Base-by-base conservation (phyloP, 768 basidiomycete species). In the Pleurotus djamor region DNA sequence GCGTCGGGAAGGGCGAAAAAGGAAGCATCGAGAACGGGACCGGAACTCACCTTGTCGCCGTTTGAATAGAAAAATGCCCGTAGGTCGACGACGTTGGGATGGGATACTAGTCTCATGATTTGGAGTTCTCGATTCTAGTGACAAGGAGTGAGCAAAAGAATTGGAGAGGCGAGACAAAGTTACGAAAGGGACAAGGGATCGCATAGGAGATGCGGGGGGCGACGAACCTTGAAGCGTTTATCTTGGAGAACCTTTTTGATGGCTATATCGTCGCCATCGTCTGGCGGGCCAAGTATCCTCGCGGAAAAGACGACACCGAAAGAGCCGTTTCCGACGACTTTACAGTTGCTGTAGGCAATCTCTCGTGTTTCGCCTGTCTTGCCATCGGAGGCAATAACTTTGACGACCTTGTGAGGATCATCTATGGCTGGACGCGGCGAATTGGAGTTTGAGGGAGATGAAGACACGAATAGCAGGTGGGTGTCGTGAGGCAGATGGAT, bases 221-320 rank as follows among this genome's bases (percentile, higher is more conserved):
- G 36, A 57, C 83, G 63, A 62, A 96, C 96, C 93, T 99, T 99
- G 91, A 99, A 99, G 66, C 97, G 87, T 83, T 99, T 99, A 80
- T 99, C 97, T 82, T 99, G 97, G 62, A 99, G 77, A 52, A 99
- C 97, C 82, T 98, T 98, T 92, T 99, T 99, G 84, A 99, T 99
- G 52, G 97, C 97, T 69, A 99, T 97, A 66, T 98, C 94, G 60
- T 91, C 90, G 16, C 78, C 79, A 36, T 83, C 84, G 68, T 85
- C 84, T 47, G 81, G 76, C 6, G 81, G 80, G 12, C 80, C 80
- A 52, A 95, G 79, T 58, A 98, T 86, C 75, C 87, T 94, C 60
- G 96, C 96, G 65, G 95, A 93, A 74, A 96, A 98, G 63, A 99
- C 97, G 73, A 99, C 96, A 66, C 97, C 97, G 69, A 99, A 99